Evolutionary conservation across 2,329 filamentous ascomycete species (phyloP), one percentile per base, ranked within the genome.

Genomic region (Tolypocladium pustulatum): DNA sequence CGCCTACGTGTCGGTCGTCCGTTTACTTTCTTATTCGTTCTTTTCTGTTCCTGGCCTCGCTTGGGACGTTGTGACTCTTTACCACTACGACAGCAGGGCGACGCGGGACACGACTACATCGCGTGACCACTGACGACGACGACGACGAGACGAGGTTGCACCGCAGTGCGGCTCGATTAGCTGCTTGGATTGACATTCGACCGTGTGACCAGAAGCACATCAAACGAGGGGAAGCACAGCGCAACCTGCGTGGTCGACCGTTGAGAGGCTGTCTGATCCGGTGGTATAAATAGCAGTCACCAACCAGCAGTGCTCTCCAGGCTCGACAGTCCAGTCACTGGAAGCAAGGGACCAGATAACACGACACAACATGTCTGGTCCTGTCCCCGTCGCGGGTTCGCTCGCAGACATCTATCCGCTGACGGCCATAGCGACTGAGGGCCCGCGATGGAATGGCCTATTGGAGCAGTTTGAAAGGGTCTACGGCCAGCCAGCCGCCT

Each of bases 361-460:
- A n/a, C 30, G 3, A 22, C 30, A n/a, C 55, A 57, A 37, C 49
- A 74, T 86, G 83, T 76, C 81, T 38, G 76, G 76, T 56, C 68
- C 76, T 17, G 91, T 96, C 57, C 92, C 92, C 60, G 83, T 88
- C 63, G 88, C 89, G 59, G 82, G 81, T 65, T 86, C 88, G 34
- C 79, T 97, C 66, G 78, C 84, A 65, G 88, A 93, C 71, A 90
- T 97, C 69, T 97, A 97, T 75, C 88, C 90, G 25, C 76, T 84
- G 37, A 85, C 91, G 71, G 85, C 88, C 54, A 75, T 91, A 22
- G 71, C 81, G 9, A 75, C 80, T 32, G 89, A 96, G 72, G 81
- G 78, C 52, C 77, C 81, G 65, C 82, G 94, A 74, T 97, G 93
- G 89, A 83, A 87, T 66, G 78, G 76, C 51, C 81, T 97, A 51